These are phyloP conservation scores for Penicillium frequentans DNA, from an alignment of 2,329 filamentous ascomycete species.

Conservation along the genomic window DNA sequence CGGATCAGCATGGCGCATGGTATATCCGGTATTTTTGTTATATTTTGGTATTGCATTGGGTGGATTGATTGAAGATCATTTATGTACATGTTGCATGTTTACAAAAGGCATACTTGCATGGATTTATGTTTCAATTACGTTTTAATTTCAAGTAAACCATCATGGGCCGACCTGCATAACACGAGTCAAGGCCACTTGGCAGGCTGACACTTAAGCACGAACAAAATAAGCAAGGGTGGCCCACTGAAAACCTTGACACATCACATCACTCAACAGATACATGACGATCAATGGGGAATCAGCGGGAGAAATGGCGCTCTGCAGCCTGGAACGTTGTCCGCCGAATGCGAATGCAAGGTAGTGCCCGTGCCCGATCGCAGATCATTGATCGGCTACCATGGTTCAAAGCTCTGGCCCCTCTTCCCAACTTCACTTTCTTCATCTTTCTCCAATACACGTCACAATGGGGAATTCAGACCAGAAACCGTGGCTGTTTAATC, in stretches of 20 bases:
- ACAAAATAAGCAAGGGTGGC: too few relatives aligned
- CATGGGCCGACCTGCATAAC: too few relatives aligned
- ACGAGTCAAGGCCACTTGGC: too few relatives aligned
- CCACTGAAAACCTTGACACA: background rate
- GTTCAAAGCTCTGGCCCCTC: background rate
- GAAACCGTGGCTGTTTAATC: slow-evolving; percentile 25
- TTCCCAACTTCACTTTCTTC: background rate
- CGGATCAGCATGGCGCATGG: slow-evolving; percentile 18
- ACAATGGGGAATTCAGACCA: background rate
- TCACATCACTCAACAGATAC: background rate
- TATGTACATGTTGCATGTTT: too few relatives aligned
- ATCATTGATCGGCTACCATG: background rate
- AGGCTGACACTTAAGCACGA: too few relatives aligned
- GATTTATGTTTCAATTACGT: too few relatives aligned
- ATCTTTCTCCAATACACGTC: background rate
- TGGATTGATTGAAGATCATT: background rate
- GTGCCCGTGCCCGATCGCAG: background rate
- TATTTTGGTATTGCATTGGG: background rate
- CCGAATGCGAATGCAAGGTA: background rate
- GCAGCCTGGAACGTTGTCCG: background rate
- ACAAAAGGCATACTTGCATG: background rate
- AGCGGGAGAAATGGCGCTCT: background rate
- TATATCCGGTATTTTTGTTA: slow-evolving; percentile 3
- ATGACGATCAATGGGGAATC: background rate
- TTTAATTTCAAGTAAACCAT: too few relatives aligned